phyloP scores from a whole-genome alignment of 306 rosid species.

The Neltuma alba region DNA sequence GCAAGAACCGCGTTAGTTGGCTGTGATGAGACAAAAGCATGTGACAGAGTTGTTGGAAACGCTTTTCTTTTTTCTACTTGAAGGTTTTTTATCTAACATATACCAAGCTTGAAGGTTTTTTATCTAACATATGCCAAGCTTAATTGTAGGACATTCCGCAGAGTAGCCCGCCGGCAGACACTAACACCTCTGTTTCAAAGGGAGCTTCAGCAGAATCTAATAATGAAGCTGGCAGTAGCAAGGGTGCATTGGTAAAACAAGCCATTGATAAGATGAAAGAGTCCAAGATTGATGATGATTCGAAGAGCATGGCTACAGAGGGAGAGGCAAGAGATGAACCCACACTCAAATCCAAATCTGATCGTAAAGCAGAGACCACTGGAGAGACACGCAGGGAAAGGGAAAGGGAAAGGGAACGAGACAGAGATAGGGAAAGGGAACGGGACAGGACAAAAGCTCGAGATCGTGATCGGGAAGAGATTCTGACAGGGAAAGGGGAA shows the following conservation, averaged over 20 bases:
- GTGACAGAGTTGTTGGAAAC: conserved; percentile 9
- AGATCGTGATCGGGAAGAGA: conserved; percentile 67
- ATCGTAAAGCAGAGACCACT: conserved; percentile 57
- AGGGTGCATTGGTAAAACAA: conserved; percentile 51
- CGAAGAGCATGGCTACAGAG: conserved; percentile 55
- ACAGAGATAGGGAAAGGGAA: conserved; percentile 53
- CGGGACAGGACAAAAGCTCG: conserved; percentile 65
- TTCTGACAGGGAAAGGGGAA: conserved; percentile 7
- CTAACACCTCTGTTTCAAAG: conserved; percentile 41
- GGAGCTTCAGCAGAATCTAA: conserved; percentile 46
- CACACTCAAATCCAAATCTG: conserved; percentile 59
- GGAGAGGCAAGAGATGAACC: conserved; percentile 63
- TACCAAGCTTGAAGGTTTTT: not conserved
- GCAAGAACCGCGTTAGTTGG: conserved; percentile 14
- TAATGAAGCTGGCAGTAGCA: conserved; percentile 56
- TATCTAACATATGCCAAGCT: conserved; percentile 6
- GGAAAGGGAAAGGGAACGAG: conserved; percentile 57
- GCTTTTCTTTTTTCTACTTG: not conserved
- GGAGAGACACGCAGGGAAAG: conserved; percentile 62
- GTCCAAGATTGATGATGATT: conserved; percentile 66
- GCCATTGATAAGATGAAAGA: conserved; percentile 64
- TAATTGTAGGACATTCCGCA: conserved; percentile 64
- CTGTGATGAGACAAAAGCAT: conserved; percentile 25
- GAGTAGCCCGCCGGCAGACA: conserved; percentile 56
- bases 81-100: no score